phyloP scores from a whole-genome alignment of 371 early-diverging fungal species.

The Mucor lusitanicus region DNA sequence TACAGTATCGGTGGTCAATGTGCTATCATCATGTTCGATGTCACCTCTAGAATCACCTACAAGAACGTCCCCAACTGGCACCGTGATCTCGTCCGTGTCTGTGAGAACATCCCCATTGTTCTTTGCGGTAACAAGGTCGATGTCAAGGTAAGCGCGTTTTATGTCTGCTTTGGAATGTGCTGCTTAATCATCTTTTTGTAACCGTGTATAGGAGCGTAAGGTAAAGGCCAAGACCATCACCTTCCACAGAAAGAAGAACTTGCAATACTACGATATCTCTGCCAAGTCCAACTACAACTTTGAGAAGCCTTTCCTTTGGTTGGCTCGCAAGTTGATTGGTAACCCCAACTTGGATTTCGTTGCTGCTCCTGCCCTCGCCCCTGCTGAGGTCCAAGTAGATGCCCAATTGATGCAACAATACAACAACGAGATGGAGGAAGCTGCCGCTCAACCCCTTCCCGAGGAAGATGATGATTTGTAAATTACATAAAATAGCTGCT shows the following conservation, averaged over 20 bases:
- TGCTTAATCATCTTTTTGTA: neutral
- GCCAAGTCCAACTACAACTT: conserved; percentile 99
- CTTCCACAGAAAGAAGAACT: conserved; percentile 99
- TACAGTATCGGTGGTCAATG: conserved; percentile 97
- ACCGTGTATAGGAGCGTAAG: conserved; percentile 87
- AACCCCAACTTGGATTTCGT: conserved; percentile 97
- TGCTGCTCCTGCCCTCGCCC: conserved; percentile 96
- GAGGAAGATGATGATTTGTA: conserved; percentile 84
- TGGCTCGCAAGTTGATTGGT: conserved; percentile 97
- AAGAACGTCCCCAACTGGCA: conserved; percentile 99
- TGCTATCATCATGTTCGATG: conserved; percentile 99
- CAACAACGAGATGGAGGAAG: conserved; percentile 73
- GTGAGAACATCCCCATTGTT: conserved; percentile 99
- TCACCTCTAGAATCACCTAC: conserved; percentile 99
- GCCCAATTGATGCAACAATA: conserved; percentile 77
- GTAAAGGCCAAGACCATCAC: conserved; percentile 99
- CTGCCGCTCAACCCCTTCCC: conserved; percentile 85
- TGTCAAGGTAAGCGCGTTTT: conserved; percentile 70
- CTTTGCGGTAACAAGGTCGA: conserved; percentile 99
- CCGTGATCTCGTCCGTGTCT: conserved; percentile 97
- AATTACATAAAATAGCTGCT: conserved; percentile 12
- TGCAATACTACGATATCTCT: conserved; percentile 99
- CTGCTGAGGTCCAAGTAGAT: conserved; percentile 95
- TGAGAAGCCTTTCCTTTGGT: conserved; percentile 99
- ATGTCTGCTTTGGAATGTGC: neutral